Base-by-base conservation (phyloP, 495 filamentous ascomycete genomes). In the Letharia lupina region DNA sequence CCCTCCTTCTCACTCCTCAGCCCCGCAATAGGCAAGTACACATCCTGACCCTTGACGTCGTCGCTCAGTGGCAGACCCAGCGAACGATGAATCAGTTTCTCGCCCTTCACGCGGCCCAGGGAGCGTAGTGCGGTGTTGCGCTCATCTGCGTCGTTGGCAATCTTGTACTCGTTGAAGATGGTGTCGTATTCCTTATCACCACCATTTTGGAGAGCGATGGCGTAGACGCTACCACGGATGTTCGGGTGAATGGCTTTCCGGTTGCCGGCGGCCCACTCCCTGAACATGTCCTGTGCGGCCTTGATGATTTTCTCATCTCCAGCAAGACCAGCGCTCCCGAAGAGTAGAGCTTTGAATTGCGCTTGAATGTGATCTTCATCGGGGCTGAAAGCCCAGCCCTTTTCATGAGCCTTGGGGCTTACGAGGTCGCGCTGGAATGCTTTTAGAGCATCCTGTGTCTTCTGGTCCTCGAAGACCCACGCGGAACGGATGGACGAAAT, bases 41-140 rank as follows among this genome's bases (percentile, higher is more conserved):
- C 87, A 72, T 98, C 94, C 77, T 98, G 94, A 69, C 87, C 91
- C 80, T 96, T 95, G 75, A 98, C 91, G 67, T 96, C 89, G 50
- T 87, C 83, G 75, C 87, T 85, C 66, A 90, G 81, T 54, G 92
- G 85, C 44, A 96, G 79, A 12, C 76, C 81, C 23, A 98, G 83
- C 3, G 92, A 93, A 64, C 86, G 85, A 74, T 91, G 75, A 76
- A 97, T 93, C 58, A 97, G 86, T 61, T 86, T 83, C 18, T 89
- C 85, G 56, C 87, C 79, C 68, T 89, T 87, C 41, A 91, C 86
- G 61, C 91, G 84, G 59, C 94, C 93, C 12, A 98, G 82, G 67
- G 85, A 86, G 68, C 94, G 90, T 44, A 98, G 84, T 0, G 93
- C 92, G n/a, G 91, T 94, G 72, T 95, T 96, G 76, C 93, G 90